Base-by-base conservation (phyloP, 441 rosid genomes). In the Jatropha multifida region DNA sequence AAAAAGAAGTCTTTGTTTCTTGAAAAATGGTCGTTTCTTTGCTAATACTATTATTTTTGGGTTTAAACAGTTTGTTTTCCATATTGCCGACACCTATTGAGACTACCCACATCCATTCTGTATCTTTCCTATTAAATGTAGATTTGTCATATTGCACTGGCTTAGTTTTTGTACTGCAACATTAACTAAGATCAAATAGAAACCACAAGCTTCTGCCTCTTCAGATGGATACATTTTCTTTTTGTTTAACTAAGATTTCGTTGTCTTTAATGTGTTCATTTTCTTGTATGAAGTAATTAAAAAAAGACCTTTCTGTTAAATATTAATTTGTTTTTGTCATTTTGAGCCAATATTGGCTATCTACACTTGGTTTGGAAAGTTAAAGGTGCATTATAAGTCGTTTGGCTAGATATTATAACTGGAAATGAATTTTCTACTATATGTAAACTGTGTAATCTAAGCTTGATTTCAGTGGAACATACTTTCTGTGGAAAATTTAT, bases 21-120 rank as follows among this genome's bases (percentile, higher is more conserved):
- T 74, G 68, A 65, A 23, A 60, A 63, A 54, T 63, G 65, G 51
- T 71, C 62, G 48, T 77, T 71, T 61, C 27, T n/a, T 37, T 67
- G 3, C 18, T 27, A 48, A 26, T 60, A 44, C n/a, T 61, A 17
- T 55, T 65, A n/a, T 64, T 63, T 63, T 26, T 56, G 70, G 62
- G 32, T 26, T 38, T 44, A 26, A 46, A 66, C 32, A 65, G 64
- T 40, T 73, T 66, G 73, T 59, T 67, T 60, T 49, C 65, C 55
- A 76, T 70, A 77, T 48, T 80, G 80, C 65, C 26, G 66, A 56
- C 62, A 72, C 73, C 68, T 62, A 55, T 58, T 51, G 32, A 75
- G 67, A 38, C 60, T 41, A 68, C 67, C 62, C 38, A 51, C 32
- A 42, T 52, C 23, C 72, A 32, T 78, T 72, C 54, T 68, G 73